Percentiles rank a stretch among this genome's conserved stretches.
Evolutionary conservation across 805 yeast species (phyloP).

Genomic region (Babjeviella inositovora): DNA sequence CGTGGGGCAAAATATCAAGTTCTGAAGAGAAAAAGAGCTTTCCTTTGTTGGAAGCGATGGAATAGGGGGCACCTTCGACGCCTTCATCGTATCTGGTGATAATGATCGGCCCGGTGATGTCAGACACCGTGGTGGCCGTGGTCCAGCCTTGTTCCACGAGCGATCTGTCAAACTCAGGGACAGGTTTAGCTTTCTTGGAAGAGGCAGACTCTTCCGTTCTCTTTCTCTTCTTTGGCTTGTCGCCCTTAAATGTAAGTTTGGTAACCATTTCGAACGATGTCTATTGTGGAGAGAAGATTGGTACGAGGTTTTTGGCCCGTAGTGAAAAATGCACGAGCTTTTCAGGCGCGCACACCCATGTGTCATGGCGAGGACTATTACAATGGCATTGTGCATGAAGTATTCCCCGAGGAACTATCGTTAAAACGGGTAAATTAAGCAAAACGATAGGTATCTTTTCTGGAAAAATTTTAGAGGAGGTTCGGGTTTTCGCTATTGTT

Average conservation of each 20-base stretch:
- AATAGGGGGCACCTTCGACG: not conserved
- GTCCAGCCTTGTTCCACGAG: conserved; percentile 5
- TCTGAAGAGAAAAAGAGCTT: not conserved
- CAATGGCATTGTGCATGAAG: too few species aligned
- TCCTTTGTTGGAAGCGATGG: not conserved
- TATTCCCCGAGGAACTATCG: too few species aligned
- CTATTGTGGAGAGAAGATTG: too few species aligned
- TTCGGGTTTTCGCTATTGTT: too few species aligned
- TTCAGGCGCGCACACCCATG: too few species aligned
- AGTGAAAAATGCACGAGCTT: too few species aligned
- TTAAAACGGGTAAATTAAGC: too few species aligned
- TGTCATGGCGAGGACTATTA: too few species aligned
- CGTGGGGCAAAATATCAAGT: conserved; percentile 1
- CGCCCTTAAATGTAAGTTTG: conserved; percentile 17
- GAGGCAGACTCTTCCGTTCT: conserved; percentile 1
- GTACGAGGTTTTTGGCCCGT: too few species aligned
- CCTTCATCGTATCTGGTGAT: conserved; percentile 4
- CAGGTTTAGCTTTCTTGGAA: not conserved
- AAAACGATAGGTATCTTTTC: too few species aligned
- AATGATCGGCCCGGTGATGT: conserved; percentile 15
- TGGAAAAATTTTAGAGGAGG: too few species aligned
- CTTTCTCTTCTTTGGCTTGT: conserved; percentile 7
- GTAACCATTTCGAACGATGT: conserved; percentile 16
- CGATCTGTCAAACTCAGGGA: not conserved
- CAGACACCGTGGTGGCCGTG: conserved; percentile 8